Conservation (phyloP, 768 basidiomycete species). For the Boletus subcaerulescens region DNA sequence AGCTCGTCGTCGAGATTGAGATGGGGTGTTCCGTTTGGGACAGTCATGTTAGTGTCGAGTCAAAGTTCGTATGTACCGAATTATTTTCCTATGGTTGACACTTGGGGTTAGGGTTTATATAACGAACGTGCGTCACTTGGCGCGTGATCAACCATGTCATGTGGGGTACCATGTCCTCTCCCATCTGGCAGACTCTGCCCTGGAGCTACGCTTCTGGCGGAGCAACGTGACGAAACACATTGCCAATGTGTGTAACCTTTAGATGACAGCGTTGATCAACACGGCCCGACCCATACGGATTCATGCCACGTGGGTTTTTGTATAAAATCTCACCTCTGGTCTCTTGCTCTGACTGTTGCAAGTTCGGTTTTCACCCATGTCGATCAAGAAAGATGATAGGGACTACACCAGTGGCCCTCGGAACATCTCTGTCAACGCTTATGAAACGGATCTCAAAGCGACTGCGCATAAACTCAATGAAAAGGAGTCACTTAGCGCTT, state of each 20-base stretch:
- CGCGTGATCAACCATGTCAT: not conserved
- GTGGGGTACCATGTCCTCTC: not conserved
- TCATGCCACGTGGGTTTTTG: slow-evolving; percentile 22
- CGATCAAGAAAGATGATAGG: slow-evolving; percentile 18
- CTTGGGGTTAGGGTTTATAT: slow-evolving; percentile 2
- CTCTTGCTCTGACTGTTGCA: not conserved
- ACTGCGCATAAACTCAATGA: slow-evolving; percentile 22
- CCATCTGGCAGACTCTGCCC: slow-evolving; percentile 9
- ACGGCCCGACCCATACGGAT: not conserved
- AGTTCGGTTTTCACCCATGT: slow-evolving; percentile 17
- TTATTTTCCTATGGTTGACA: not conserved
- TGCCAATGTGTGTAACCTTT: slow-evolving; percentile 6
- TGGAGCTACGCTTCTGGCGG: not conserved
- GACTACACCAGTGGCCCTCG: slow-evolving; percentile 8
- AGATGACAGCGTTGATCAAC: slow-evolving; percentile 5
- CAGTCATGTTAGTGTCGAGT: slow-evolving; percentile 42
- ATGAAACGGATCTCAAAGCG: slow-evolving; percentile 22
- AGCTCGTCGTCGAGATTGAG: slow-evolving; percentile 58
- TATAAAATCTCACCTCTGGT: slow-evolving; percentile 22
- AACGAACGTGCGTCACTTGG: not conserved
- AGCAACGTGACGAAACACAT: not conserved
- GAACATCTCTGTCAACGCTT: slow-evolving; percentile 22
- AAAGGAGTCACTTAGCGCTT: slow-evolving; percentile 51
- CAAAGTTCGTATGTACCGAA: not conserved
- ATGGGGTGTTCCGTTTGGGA: slow-evolving; percentile 33